Evolutionary conservation across 1,284 basidiomycete genomes (phyloP).

Genomic region (Agroathelia rolfsii): DNA sequence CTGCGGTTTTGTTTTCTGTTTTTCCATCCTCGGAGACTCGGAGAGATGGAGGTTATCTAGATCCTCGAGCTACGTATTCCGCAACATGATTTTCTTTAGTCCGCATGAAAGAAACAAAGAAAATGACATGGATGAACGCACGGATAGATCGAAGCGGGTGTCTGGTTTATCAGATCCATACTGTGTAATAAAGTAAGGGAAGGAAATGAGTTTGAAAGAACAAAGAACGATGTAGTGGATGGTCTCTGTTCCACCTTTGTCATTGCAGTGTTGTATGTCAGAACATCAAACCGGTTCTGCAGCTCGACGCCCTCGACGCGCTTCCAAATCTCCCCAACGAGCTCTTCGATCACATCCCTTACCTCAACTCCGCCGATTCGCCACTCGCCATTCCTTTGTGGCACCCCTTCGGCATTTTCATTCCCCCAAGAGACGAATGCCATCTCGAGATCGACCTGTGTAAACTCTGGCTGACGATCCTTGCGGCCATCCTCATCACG

Average conservation of each 20-base stretch:
- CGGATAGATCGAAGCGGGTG: conserved; percentile 78
- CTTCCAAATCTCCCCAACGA: conserved; percentile 71
- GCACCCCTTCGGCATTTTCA: conserved; percentile 12
- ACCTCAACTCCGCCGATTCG: conserved; percentile 78
- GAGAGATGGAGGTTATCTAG: no score
- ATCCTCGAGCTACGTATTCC: no score
- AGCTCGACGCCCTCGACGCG: conserved; percentile 49
- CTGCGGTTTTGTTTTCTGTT: no score
- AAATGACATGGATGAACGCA: conserved; percentile 21
- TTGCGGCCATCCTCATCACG: conserved; percentile 91
- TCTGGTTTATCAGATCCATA: conserved; percentile 97
- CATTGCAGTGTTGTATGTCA: conserved; percentile 85
- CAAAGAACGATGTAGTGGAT: conserved; percentile 3
- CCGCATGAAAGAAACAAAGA: conserved; percentile 5
- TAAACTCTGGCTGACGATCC: conserved; percentile 95
- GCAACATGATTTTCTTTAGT: no score
- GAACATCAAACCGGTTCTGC: conserved; percentile 56
- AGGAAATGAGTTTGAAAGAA: conserved; percentile 10
- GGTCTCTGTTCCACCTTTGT: conserved; percentile 55
- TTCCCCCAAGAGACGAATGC: conserved; percentile 80
- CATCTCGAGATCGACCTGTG: conserved; percentile 95
- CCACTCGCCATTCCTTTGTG: conserved; percentile 41
- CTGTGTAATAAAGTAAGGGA: conserved; percentile 24
- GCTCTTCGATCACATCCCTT: conserved; percentile 61
- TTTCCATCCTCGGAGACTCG: no score